Evolutionary conservation across 1,284 basidiomycete genomes (phyloP), one percentile per base, ranked within the genome.

Genomic region (Puccinia coronata): DNA sequence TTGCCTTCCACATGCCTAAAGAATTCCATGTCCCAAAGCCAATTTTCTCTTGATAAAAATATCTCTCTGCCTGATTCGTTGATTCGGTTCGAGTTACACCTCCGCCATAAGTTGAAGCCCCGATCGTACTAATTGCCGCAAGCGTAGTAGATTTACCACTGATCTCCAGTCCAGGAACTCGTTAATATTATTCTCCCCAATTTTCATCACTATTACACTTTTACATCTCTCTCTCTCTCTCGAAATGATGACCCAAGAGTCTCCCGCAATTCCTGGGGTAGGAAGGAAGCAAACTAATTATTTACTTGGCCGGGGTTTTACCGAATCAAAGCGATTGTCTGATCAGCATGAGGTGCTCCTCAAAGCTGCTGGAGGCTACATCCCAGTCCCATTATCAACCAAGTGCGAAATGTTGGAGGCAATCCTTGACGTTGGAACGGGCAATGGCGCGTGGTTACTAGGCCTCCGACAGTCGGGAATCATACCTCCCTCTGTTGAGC

Each of bases 401-500:
- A 23, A 67, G 39, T 36, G 14, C 34, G 43, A 77, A 34, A 77
- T 63, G 36, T 41, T 77, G 34, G 57, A 59, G 47, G 75, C 75
- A 59, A 55, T 77, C 36, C 61, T 77, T 51, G 75, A 77, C 61
- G 25, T 77, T 51, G 75, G 75, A 65, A 77, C 75, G 67, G 75
- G 75, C 18, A 77, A 77, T 55, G 75, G 59, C 49, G 59, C 61
- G 28, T 77, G 75, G 75, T 49, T 77, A 25, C n/a, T 77, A 43
- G 75, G 75, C n/a, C 61, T 77, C 28, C 75, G 75, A 43, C 61
- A 77, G 34, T 77, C 75, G 4, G 75, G 75, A n/a, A 65, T 77
- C 11, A 18, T 77, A 41, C 36, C 75, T 25, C 28, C n/a, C 39
- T 36, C 57, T 51, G 75, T 67, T 57, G 75, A 77, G 61, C 59